A percentile compares a stretch with the other conserved stretches of the same genome.
Evolutionary conservation across 129 eudicot genomes (phyloP).

Genomic region (Escallonia herrerae): DNA sequence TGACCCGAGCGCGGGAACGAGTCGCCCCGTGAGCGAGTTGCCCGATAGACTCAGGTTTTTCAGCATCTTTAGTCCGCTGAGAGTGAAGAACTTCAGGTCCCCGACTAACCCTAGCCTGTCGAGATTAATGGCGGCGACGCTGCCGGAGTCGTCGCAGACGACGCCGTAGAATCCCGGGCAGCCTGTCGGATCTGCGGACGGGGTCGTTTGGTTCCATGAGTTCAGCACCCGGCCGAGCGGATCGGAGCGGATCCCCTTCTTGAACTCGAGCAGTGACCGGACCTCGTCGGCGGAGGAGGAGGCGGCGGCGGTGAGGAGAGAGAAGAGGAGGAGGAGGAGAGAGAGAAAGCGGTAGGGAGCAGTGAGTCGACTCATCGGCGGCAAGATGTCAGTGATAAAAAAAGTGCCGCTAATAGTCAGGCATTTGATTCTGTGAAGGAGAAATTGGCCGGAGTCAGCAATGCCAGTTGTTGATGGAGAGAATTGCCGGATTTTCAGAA

Average conservation of each 20-base stretch:
- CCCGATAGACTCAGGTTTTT: constrained; percentile 63
- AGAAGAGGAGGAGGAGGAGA: constrained; percentile 7
- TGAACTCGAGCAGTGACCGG: constrained; percentile 81
- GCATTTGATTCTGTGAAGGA: background rate
- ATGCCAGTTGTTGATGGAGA: background rate
- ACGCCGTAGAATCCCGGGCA: constrained; percentile 60
- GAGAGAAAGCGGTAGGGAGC: constrained; percentile 12
- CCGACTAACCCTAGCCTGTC: constrained; percentile 63
- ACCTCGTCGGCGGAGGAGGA: constrained; percentile 40
- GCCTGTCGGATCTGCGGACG: constrained; percentile 32
- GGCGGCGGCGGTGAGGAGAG: constrained; percentile 2
- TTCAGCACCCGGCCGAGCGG: constrained; percentile 35
- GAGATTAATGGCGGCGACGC: constrained; percentile 46
- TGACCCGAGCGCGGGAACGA: constrained; percentile 65
- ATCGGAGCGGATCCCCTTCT: constrained; percentile 75
- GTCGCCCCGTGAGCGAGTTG: constrained; percentile 56
- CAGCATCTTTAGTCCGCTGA: constrained; percentile 37
- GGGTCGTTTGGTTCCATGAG: constrained; percentile 39
- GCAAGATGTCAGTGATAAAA: background rate
- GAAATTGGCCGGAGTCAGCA: background rate
- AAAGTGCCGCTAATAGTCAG: background rate
- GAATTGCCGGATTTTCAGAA: background rate
- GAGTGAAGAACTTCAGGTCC: constrained; percentile 67
- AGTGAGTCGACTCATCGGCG: constrained; percentile 17
- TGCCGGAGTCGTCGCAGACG: constrained; percentile 33